phyloP scores from a whole-genome alignment of 176 grass and related monocot species.

The Aegilops umbellulata region DNA sequence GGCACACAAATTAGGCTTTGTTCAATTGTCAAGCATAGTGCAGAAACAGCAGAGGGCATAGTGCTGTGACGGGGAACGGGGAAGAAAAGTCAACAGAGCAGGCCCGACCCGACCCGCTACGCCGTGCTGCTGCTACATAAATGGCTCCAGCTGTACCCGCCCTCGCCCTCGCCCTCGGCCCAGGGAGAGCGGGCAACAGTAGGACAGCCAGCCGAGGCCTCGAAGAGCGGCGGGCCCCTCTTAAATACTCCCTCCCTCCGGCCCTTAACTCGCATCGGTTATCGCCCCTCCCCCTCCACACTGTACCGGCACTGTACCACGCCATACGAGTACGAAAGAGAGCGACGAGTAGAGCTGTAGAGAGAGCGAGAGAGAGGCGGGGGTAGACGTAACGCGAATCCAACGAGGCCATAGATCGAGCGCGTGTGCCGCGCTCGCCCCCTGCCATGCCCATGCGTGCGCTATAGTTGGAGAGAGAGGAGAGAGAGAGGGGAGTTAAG shows the following conservation, averaged over 20 bases:
- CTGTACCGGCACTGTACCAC: background rate
- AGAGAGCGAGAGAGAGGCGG: background rate
- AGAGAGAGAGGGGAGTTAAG: background rate
- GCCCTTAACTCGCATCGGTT: constrained; percentile 71
- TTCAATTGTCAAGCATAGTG: too few relatives aligned
- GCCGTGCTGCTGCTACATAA: constrained; percentile 29
- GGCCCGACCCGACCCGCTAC: background rate
- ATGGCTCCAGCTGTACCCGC: constrained; percentile 67
- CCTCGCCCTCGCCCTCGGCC: constrained; percentile 31
- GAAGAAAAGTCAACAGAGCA: constrained; percentile 17
- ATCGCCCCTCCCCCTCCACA: constrained; percentile 12
- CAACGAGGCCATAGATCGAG: constrained; percentile 1
- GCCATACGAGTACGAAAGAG: background rate
- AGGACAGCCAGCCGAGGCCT: constrained; percentile 21
- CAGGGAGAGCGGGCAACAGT: constrained; percentile 6
- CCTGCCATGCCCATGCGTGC: background rate
- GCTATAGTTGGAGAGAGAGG: background rate
- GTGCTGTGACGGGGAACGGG: background rate
- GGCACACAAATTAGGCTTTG: too few relatives aligned
- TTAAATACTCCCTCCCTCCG: constrained; percentile 44
- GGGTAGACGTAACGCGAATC: background rate
- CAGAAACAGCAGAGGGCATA: too few relatives aligned
- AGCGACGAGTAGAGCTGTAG: too few relatives aligned
- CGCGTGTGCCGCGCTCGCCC: background rate
- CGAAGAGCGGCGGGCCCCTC: constrained; percentile 21